Evolutionary conservation across 306 rosid species (phyloP).

Genomic region (Vigna reflexopilosa): DNA sequence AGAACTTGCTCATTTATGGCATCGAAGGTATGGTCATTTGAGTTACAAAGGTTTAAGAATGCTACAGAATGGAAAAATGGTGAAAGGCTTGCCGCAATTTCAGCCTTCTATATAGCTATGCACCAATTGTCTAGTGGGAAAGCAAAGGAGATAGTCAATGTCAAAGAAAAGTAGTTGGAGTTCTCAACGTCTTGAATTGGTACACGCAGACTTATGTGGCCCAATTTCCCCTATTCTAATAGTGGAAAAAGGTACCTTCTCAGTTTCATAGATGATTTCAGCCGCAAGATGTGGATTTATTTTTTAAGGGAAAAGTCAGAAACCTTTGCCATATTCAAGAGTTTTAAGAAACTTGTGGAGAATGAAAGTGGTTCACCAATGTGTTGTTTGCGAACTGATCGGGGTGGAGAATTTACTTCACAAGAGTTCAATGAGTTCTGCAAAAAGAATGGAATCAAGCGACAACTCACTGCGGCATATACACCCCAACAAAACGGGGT

Average conservation of each 20-base stretch:
- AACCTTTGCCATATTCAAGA: background rate
- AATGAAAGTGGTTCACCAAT: background rate
- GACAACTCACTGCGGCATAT: background rate
- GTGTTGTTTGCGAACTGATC: background rate
- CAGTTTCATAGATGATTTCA: background rate
- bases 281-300: background rate
- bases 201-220: background rate
- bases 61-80: no score
- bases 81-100: no score
- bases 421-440: background rate
- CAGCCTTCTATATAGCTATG: no score
- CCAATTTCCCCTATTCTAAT: background rate
- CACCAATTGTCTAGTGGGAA: background rate
- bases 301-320: background rate
- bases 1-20: background rate
- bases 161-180: background rate
- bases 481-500: background rate
- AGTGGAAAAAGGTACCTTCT: background rate
- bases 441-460: background rate
- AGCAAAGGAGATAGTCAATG: background rate
- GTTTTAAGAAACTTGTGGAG: background rate
- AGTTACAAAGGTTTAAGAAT: no score
- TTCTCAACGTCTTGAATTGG: background rate
- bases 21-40: no score
- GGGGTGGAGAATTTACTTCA: background rate